Evolutionary conservation across 2,329 filamentous ascomycete species (phyloP), one percentile per base, ranked within the genome.

Genomic region (Colletotrichum cuscutae): DNA sequence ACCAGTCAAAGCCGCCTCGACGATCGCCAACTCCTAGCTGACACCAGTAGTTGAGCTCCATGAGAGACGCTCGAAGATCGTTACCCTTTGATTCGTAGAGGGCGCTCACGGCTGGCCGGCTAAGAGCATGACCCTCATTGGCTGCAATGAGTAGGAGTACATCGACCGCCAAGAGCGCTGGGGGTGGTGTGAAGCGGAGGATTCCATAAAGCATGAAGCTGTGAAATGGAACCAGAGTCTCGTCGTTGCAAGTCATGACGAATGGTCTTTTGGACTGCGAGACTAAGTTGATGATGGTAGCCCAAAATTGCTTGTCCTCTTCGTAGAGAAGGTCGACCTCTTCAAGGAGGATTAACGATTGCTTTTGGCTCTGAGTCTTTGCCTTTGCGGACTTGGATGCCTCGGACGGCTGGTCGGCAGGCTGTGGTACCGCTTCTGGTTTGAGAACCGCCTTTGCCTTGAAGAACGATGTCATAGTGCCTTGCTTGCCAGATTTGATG

Each of bases 241-340:
- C 96, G 75, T 98, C 91, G 76, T 95, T 98, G 85, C 97, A 99
- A 0, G 97, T 99, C 84, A 99, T 93, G 78, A 99, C 89, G 75
- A 99, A 95, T 0, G 97, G 97, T 37, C 97, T 90, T 82, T 95
- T 98, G 0, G 97, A 98, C 77, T 95, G 93, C 11, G 87, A 85
- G 71, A 98, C 94, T 72, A 99, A 88, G 24, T 89, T 89, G 57
- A 94, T 86, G 4, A 98, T 89, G 0, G 94, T 97, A 1, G 88
- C 83, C 97, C 97, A 99, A 79, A 99, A 99, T 75, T 96, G 93
- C 81, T 95, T 96, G 80, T 99, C 97, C 80, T 98, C 96, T 66
- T 98, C 95, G 80, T 97, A 99, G 1, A 99, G 87, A 19, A 98
- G 85, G 79, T 99, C 97, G 0, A 95, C 95, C 82, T 99, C 97